phyloP scores from a whole-genome alignment of 495 filamentous ascomycete genomes.

The Emericellopsis terricola region DNA sequence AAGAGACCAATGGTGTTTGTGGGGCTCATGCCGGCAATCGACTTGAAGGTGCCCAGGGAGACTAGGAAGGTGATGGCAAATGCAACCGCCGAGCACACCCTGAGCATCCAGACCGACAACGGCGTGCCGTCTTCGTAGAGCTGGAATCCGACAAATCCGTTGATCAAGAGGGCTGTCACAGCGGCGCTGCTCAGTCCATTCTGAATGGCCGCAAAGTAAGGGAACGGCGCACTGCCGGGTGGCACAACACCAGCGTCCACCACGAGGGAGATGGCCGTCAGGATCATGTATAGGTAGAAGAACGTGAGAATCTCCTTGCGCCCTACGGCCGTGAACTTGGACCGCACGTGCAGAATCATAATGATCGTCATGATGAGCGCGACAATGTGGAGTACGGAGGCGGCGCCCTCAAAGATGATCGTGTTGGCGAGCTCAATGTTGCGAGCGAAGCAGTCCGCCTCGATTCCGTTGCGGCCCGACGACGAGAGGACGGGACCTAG shows the following conservation, averaged over 20 bases:
- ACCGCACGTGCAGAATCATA: constrained; percentile 92
- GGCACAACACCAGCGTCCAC: constrained; percentile 90
- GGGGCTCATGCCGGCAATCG: constrained; percentile 71
- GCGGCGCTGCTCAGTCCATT: constrained; percentile 79
- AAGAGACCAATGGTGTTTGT: constrained; percentile 79
- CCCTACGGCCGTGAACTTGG: constrained; percentile 96
- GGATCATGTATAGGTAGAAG: constrained; percentile 89
- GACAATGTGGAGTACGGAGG: constrained; percentile 81
- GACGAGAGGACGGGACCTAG: constrained; percentile 48
- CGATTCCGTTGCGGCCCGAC: constrained; percentile 55
- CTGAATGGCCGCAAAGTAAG: constrained; percentile 84
- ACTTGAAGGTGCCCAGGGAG: constrained; percentile 82
- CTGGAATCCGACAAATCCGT: constrained; percentile 97
- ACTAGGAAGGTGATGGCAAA: constrained; percentile 79
- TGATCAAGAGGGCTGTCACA: constrained; percentile 80
- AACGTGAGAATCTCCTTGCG: constrained; percentile 96
- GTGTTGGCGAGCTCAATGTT: constrained; percentile 95
- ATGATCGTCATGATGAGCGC: constrained; percentile 83
- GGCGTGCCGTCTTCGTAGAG: constrained; percentile 97
- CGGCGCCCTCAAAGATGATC: constrained; percentile 89
- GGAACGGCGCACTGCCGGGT: constrained; percentile 57
- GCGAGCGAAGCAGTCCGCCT: constrained; percentile 81
- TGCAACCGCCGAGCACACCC: constrained; percentile 56
- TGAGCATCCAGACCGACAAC: constrained; percentile 84
- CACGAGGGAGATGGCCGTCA: constrained; percentile 75